A percentile compares a stretch with the other conserved stretches of the same genome.
phyloP scores from a whole-genome alignment of 371 early-diverging fungal species.

The Actinomortierella ambigua region DNA sequence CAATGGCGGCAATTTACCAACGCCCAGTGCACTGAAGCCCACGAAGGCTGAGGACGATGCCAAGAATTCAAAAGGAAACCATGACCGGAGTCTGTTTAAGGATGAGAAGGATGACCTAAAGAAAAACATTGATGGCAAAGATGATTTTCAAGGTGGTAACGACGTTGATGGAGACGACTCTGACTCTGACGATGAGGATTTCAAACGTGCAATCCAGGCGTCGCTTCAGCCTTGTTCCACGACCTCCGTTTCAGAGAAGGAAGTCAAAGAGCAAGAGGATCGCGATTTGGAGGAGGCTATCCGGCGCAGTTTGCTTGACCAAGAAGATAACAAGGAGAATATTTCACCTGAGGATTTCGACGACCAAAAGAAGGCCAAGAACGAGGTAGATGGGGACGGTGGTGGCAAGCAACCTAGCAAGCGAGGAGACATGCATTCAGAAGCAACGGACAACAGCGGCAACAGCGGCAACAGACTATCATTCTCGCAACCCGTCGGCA shows the following conservation, averaged over 20 bases:
- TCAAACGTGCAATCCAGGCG: conserved; percentile 16
- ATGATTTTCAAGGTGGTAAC: neutral
- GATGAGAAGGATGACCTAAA: neutral
- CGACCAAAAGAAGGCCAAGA: conserved; percentile 11
- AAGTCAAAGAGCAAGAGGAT: conserved; percentile 22
- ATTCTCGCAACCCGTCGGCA: neutral
- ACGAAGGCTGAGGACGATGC: too few species aligned
- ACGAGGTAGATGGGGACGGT: neutral
- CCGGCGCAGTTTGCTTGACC: conserved; percentile 20
- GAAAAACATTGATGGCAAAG: too few species aligned
- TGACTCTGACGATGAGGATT: conserved; percentile 8
- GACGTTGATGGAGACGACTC: conserved; percentile 14
- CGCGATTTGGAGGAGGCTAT: conserved; percentile 27
- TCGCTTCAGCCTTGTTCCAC: conserved; percentile 7
- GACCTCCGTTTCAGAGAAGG: conserved; percentile 2
- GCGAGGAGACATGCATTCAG: neutral
- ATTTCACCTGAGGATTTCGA: conserved; percentile 21
- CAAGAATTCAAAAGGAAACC: neutral
- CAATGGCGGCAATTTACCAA: too few species aligned
- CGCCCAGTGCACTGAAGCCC: too few species aligned
- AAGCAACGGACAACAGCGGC: neutral
- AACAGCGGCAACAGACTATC: neutral
- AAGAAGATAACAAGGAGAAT: conserved; percentile 39
- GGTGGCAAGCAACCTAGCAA: neutral
- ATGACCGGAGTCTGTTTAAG: neutral